Evolutionary conservation across 139 green algal species (phyloP).

Genomic region (Coccomyxa sp.): DNA sequence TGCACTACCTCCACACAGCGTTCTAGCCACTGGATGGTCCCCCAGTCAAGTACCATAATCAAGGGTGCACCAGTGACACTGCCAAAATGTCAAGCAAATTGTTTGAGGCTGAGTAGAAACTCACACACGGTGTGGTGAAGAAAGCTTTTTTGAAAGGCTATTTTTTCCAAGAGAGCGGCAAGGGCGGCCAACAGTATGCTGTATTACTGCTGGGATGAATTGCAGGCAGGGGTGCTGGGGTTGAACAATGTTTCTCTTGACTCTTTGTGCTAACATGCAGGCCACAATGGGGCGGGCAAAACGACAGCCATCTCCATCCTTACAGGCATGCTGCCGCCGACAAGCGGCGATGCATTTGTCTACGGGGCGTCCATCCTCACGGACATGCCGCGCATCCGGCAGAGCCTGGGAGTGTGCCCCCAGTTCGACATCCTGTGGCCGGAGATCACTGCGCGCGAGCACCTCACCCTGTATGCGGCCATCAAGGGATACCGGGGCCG

Average conservation of each 20-base stretch:
- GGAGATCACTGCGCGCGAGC: conserved; percentile 73
- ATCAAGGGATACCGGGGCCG: conserved; percentile 54
- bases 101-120: neutral
- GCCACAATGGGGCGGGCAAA: conserved; percentile 76
- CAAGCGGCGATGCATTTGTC: conserved; percentile 28
- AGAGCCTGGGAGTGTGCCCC: conserved; percentile 69
- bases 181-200: too few relatives aligned
- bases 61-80: neutral
- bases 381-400: conserved; percentile 45
- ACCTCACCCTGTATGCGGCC: conserved; percentile 67
- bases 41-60: neutral
- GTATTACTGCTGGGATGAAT: too few relatives aligned
- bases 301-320: conserved; percentile 72
- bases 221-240: too few relatives aligned
- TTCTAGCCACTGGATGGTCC: neutral
- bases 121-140: too few relatives aligned
- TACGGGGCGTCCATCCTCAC: conserved; percentile 16
- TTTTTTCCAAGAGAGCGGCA: too few relatives aligned
- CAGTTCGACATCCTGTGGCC: conserved; percentile 89
- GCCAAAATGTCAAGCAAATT: neutral
- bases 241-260: too few relatives aligned
- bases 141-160: too few relatives aligned
- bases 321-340: conserved; percentile 61
- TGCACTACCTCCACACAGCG: neutral
- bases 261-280: neutral